Evolutionary conservation across 208 protist species (phyloP), one percentile per base, ranked within the genome.

Genomic region (Acanthamoeba culbertsoni): DNA sequence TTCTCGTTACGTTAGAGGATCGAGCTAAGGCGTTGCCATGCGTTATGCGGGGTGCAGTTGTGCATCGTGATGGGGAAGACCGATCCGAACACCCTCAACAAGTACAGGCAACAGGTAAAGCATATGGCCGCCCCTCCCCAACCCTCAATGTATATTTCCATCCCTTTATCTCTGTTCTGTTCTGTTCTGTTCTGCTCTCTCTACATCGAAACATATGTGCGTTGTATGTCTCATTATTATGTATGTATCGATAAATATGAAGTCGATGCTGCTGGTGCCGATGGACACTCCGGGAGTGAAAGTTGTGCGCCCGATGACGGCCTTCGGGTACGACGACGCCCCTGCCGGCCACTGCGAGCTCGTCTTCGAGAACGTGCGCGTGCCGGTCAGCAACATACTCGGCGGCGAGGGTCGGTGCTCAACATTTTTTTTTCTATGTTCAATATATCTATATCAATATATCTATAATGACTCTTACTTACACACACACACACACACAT

Each of bases 231-330:
- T 37, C 7, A 68, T 68, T 68, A 10, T 26, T 10, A 33, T 68
- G 18, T 10, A 14, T 26, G 6, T 37, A 7, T n/a, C 59, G 20
- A 10, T 68, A 10, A 8, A 33, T 68, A 26, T 68, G 95, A 94
- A 98, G 84, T 96, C 96, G 7, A 98, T 98, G 95, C 57, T 98
- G 8, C 86, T 98, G 8, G 97, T 98, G 16, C 97, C 97, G 14
- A 94, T 97, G 93, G 95, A 98, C 77, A 46, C 94, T 4, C 86
- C 91, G 8, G 91, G 91, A 23, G 68, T 82, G 14, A 65, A 3
- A 16, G 68, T 98, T 2, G 62, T 96, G n/a, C 96, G 97, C 26
- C 90, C 93, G 2, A 48, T 98, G 28, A 88, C 68, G 0, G 93
- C 95, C 16, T 98, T 98, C 93, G 97, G 97, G 14, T 98, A 96